Conservation (phyloP, 78 protist species). For the Planoprotostelium fungivorum region DNA sequence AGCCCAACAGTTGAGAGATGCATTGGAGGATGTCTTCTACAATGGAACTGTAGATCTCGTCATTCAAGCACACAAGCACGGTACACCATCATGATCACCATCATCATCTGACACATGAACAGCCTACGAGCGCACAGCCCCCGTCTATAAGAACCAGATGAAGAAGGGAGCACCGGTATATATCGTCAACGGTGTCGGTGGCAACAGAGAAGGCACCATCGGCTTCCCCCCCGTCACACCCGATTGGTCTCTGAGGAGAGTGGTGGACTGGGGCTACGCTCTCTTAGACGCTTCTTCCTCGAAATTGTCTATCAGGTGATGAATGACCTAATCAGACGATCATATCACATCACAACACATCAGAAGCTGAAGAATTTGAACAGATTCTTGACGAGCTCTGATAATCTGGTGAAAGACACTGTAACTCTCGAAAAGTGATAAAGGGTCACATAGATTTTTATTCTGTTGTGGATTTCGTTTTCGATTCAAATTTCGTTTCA, state of each 20-base stretch:
- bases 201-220: slow-evolving; percentile 5
- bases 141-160: slow-evolving; percentile 2
- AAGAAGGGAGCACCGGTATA: slow-evolving; percentile 7
- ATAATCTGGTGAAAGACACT: too few relatives aligned
- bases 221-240: neutral
- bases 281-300: neutral
- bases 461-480: too few relatives aligned
- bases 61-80: neutral
- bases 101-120: neutral
- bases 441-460: too few relatives aligned
- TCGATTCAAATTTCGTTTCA: too few relatives aligned
- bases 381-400: too few relatives aligned
- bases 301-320: too few relatives aligned
- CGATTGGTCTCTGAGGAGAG: neutral
- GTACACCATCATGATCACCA: slow-evolving; percentile 3
- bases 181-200: slow-evolving; percentile 18
- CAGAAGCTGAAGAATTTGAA: too few relatives aligned
- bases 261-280: neutral
- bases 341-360: too few relatives aligned
- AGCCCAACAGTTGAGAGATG: neutral
- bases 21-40: neutral
- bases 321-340: too few relatives aligned
- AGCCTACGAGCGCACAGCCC: slow-evolving; percentile 12
- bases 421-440: too few relatives aligned
- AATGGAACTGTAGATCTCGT: slow-evolving; percentile 14